These are phyloP conservation scores for Salisapilia sapeloensis DNA, from an alignment of 352 stramenopile genomes.

Conservation along the genomic window DNA sequence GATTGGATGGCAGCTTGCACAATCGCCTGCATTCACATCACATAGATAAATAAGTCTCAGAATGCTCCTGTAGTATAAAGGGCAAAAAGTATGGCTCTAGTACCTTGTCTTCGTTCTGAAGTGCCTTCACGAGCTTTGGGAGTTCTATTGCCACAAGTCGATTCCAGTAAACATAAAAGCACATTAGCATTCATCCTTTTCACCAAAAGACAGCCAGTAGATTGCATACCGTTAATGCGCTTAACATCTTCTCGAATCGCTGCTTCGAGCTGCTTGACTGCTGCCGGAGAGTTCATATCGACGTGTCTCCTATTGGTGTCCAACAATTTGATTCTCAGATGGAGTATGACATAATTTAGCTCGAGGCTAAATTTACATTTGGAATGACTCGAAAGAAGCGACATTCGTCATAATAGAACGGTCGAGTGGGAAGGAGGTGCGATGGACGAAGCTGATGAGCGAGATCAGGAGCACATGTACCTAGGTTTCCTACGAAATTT, in stretches of 20 bases:
- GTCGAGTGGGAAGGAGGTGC: too few relatives aligned
- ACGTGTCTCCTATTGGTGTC: slow-evolving; percentile 12
- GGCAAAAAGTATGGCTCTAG: not conserved
- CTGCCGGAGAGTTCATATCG: slow-evolving; percentile 28
- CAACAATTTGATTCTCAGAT: too few relatives aligned
- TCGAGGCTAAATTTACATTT: too few relatives aligned
- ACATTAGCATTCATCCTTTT: not conserved
- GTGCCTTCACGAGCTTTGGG: slow-evolving; percentile 48
- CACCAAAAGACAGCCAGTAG: too few relatives aligned
- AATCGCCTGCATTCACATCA: slow-evolving; percentile 9
- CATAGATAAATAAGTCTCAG: slow-evolving; percentile 1
- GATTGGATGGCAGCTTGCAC: slow-evolving; percentile 65
- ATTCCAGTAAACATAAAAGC: not conserved
- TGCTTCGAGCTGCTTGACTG: slow-evolving; percentile 77
- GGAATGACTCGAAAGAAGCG: too few relatives aligned
- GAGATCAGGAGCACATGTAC: slow-evolving; percentile 48
- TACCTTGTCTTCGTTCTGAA: slow-evolving; percentile 54
- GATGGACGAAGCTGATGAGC: slow-evolving; percentile 12
- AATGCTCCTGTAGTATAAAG: not conserved
- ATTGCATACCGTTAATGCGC: slow-evolving; percentile 52
- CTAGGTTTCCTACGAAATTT: slow-evolving; percentile 58
- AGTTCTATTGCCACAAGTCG: slow-evolving; percentile 19
- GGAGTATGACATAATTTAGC: too few relatives aligned
- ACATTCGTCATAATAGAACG: too few relatives aligned
- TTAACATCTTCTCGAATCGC: slow-evolving; percentile 78